Percentiles rank a stretch among this genome's conserved stretches.
Evolutionary conservation across 441 rosid species (phyloP).

Genomic region (Melastoma candidum): DNA sequence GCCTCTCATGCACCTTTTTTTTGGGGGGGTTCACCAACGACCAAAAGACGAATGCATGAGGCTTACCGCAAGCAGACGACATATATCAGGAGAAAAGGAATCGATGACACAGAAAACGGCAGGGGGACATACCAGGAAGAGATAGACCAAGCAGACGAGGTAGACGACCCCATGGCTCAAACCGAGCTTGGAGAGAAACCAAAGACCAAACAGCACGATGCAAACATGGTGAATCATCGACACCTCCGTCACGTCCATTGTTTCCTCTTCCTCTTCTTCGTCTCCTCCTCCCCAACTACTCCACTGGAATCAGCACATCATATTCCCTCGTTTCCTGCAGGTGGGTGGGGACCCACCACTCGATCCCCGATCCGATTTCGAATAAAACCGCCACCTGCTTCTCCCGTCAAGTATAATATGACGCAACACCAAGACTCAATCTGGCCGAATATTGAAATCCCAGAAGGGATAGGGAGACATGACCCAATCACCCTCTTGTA

Average conservation of each 20-base stretch:
- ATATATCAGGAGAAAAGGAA: not conserved
- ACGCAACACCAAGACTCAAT: too few relatives aligned
- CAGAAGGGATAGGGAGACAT: too few relatives aligned
- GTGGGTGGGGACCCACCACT: not conserved
- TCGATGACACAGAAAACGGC: not conserved
- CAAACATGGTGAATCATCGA: conserved; percentile 22
- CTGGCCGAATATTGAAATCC: too few relatives aligned
- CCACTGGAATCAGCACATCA: not conserved
- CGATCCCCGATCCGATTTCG: not conserved
- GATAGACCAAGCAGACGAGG: conserved; percentile 32
- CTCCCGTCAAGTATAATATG: too few relatives aligned
- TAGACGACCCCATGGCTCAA: conserved; percentile 12
- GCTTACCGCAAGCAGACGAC: not conserved
- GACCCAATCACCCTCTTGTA: too few relatives aligned
- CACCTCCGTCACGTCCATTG: conserved; percentile 17
- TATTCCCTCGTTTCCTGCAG: not conserved
- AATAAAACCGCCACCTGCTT: too few relatives aligned
- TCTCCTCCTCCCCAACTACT: not conserved
- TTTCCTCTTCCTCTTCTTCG: conserved; percentile 1
- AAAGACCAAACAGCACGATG: conserved; percentile 19
- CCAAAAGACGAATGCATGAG: not conserved
- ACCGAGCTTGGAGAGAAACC: conserved; percentile 14
- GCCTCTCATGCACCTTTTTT: conserved; percentile 63
- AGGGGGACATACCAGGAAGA: conserved; percentile 42
- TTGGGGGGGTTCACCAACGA: not conserved